These are phyloP conservation scores for Tolypocladium tundrense DNA, from an alignment of 2,329 filamentous ascomycete species.

Conservation along the genomic window DNA sequence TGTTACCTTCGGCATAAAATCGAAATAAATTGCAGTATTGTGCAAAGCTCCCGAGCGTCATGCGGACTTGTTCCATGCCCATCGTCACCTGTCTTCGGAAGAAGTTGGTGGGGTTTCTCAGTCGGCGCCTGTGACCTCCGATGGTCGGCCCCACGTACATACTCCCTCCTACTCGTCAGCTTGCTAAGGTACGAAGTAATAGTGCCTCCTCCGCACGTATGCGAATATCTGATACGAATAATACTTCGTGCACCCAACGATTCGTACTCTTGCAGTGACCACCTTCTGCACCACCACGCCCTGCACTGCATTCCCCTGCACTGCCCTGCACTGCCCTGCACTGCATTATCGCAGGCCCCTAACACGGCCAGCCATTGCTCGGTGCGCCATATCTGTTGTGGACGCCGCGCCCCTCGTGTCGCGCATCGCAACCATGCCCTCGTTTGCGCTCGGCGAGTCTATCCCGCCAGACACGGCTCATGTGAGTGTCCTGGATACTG, in stretches of 20 bases:
- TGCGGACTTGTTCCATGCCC: background rate
- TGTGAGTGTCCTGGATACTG: slow-evolving; percentile 37
- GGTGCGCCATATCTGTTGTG: background rate
- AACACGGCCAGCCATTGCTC: background rate
- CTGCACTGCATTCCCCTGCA: background rate
- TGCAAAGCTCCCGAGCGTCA: background rate
- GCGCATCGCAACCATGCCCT: slow-evolving; percentile 28
- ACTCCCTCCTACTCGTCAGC: no score
- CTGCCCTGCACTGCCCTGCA: background rate
- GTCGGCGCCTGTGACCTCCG: background rate
- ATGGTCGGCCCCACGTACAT: background rate
- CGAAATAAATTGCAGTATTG: background rate
- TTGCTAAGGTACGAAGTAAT: no score
- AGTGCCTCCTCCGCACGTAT: no score
- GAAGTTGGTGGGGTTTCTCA: background rate
- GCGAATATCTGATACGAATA: background rate
- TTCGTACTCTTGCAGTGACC: background rate
- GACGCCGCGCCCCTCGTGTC: background rate
- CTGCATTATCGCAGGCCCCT: background rate
- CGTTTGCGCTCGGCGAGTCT: slow-evolving; percentile 52
- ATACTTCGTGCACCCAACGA: background rate
- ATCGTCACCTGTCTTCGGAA: background rate
- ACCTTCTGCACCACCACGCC: background rate
- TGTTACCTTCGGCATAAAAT: background rate
- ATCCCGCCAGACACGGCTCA: slow-evolving; percentile 72